These are phyloP conservation scores for Ganoderma lucidum DNA, from an alignment of 1,284 basidiomycete species.

Conservation along the genomic window DNA sequence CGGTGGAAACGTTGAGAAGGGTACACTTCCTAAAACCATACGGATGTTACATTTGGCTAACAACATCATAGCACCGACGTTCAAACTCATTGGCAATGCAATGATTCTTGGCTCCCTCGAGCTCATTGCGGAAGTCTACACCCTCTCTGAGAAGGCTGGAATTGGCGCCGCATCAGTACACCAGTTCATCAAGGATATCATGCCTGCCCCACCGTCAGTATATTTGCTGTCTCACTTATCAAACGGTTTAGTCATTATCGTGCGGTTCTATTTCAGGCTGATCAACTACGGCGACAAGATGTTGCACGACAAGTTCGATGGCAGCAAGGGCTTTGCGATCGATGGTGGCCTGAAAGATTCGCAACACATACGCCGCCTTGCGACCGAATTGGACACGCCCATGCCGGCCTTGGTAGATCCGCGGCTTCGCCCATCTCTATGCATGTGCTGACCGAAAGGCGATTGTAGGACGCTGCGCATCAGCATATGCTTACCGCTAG, in stretches of 20 bases:
- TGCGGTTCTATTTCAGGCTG: constrained; percentile 44
- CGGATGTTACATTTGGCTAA: constrained; percentile 7
- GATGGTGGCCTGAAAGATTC: constrained; percentile 91
- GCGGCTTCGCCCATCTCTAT: constrained; percentile 6
- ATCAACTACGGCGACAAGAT: constrained; percentile 75
- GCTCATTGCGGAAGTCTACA: constrained; percentile 83
- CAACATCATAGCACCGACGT: constrained; percentile 62
- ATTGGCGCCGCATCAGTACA: constrained; percentile 60
- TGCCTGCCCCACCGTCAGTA: constrained; percentile 65
- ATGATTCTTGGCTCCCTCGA: constrained; percentile 78
- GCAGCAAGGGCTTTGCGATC: constrained; percentile 83
- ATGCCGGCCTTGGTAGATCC: constrained; percentile 72
- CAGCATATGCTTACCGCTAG: constrained; percentile 84
- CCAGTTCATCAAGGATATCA: constrained; percentile 50
- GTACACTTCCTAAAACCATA: constrained; percentile 41
- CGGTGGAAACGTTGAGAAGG: constrained; percentile 82
- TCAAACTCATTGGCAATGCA: constrained; percentile 85
- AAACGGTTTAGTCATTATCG: constrained; percentile 32
- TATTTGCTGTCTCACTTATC: constrained; percentile 12
- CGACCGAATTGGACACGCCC: constrained; percentile 74
- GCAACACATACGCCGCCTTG: constrained; percentile 68
- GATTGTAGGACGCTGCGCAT: constrained; percentile 68
- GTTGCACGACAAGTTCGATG: constrained; percentile 78
- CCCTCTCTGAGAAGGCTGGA: constrained; percentile 86
- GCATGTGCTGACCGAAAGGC: neutral